These are phyloP conservation scores for Saccharomycopsis guyanensis DNA, from an alignment of 805 yeast species.

Conservation along the genomic window DNA sequence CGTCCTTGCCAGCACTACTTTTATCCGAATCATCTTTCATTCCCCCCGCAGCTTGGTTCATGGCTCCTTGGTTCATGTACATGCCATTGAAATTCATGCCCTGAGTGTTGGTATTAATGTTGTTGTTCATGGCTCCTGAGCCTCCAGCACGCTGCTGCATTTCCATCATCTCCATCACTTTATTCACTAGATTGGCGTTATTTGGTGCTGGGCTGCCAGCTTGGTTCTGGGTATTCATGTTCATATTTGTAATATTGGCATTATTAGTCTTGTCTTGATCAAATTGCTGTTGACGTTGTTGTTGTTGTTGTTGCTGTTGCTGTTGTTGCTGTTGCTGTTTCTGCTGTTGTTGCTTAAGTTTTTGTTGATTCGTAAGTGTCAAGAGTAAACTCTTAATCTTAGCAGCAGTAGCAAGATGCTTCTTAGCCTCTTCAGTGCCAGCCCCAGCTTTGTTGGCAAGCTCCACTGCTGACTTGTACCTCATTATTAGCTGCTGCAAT, in stretches of 20 bases:
- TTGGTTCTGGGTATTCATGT: not conserved
- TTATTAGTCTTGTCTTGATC: not conserved
- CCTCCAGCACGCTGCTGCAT: not conserved
- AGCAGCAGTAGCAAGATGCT: slow-evolving; percentile 15
- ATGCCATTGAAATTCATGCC: not conserved
- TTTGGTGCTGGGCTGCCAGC: not conserved
- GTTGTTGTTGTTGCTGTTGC: slow-evolving; percentile 6
- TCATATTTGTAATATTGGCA: not conserved
- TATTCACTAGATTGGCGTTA: not conserved
- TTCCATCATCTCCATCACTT: not conserved
- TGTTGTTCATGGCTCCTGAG: not conserved
- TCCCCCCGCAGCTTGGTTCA: too few species aligned
- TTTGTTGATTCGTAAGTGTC: slow-evolving; percentile 12
- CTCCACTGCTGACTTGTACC: slow-evolving; percentile 10
- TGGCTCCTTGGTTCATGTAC: not conserved
- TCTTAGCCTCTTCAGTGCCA: slow-evolving; percentile 12
- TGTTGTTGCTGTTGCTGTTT: slow-evolving; percentile 14
- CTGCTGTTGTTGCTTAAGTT: slow-evolving; percentile 14
- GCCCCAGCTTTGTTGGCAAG: slow-evolving; percentile 9
- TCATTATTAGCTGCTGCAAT: slow-evolving; percentile 13
- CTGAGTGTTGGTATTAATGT: not conserved
- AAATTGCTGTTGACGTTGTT: slow-evolving; percentile 5
- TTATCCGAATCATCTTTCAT: too few species aligned
- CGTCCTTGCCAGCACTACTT: too few species aligned
- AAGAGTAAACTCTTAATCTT: slow-evolving; percentile 16